phyloP scores from a whole-genome alignment of 805 yeast species.

The Metschnikowia proteae region DNA sequence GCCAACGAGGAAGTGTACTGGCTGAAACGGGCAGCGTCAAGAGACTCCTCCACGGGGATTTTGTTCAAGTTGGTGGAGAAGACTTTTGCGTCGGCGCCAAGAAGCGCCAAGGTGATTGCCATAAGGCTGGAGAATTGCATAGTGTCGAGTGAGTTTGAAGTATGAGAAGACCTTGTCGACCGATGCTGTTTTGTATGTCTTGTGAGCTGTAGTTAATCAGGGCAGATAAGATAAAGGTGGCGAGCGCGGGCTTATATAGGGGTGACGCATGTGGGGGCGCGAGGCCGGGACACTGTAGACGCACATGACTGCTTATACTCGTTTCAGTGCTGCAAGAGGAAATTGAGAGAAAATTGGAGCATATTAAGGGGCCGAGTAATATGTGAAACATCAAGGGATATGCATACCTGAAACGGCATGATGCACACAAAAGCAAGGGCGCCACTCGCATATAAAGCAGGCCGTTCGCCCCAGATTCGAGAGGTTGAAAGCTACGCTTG shows the following conservation, averaged over 20 bases:
- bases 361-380: background rate
- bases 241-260: slow-evolving; percentile 8
- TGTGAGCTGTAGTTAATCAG: background rate
- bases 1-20: slow-evolving; percentile 58
- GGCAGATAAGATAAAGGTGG: slow-evolving; percentile 10
- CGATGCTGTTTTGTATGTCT: background rate
- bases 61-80: slow-evolving; percentile 58
- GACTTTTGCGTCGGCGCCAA: slow-evolving; percentile 45
- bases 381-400: background rate
- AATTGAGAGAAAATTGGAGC: too few relatives aligned
- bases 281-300: slow-evolving; percentile 2
- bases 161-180: background rate
- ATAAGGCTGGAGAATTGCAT: slow-evolving; percentile 40
- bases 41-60: slow-evolving; percentile 53
- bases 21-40: slow-evolving; percentile 47
- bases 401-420: background rate
- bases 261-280: slow-evolving; percentile 3
- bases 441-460: background rate
- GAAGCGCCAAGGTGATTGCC: slow-evolving; percentile 39
- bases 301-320: background rate
- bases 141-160: background rate
- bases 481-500: too few relatives aligned
- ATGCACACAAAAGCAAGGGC: background rate
- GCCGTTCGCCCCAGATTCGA: too few relatives aligned
- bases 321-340: slow-evolving; percentile 1